A percentile compares a stretch with the other conserved stretches of the same genome.
phyloP scores from a whole-genome alignment of 2,329 filamentous ascomycete species.

The Aspergillus spinulosporus region DNA sequence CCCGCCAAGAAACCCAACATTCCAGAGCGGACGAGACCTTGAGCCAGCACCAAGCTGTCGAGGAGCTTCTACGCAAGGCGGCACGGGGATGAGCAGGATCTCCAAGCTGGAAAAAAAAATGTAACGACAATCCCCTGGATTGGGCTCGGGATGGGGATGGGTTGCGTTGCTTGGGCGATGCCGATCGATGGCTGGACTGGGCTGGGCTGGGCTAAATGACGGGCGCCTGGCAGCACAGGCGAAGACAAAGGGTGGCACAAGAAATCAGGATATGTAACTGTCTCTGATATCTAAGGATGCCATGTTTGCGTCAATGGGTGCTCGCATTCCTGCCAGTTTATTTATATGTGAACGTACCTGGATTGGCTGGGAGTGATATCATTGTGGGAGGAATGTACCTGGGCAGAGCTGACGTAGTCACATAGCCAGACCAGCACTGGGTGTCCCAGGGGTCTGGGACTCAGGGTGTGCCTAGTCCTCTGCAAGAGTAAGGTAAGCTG shows the following conservation, averaged over 20 bases:
- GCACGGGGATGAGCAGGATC: background rate
- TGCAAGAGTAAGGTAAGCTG: background rate
- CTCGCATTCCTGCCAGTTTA: constrained; percentile 1
- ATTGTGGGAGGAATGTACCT: background rate
- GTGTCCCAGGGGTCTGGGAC: background rate
- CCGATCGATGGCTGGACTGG: constrained; percentile 7
- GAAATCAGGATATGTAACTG: background rate
- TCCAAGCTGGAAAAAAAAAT: background rate
- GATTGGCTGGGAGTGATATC: background rate
- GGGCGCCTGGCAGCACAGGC: background rate
- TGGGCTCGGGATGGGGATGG: background rate
- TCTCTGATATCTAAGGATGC: background rate
- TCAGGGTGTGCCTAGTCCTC: background rate
- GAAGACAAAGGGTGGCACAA: background rate
- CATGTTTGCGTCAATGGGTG: constrained; percentile 2
- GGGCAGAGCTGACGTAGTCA: constrained; percentile 1
- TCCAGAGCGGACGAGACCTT: background rate
- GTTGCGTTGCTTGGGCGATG: background rate
- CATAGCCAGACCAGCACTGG: background rate
- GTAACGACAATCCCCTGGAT: background rate
- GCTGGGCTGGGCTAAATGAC: background rate
- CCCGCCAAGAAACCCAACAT: constrained; percentile 5
- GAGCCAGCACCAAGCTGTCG: background rate
- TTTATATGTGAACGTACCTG: background rate
- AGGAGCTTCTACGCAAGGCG: background rate